phyloP scores from a whole-genome alignment of 2,329 filamentous ascomycete species.

The Exophiala aquamarina region DNA sequence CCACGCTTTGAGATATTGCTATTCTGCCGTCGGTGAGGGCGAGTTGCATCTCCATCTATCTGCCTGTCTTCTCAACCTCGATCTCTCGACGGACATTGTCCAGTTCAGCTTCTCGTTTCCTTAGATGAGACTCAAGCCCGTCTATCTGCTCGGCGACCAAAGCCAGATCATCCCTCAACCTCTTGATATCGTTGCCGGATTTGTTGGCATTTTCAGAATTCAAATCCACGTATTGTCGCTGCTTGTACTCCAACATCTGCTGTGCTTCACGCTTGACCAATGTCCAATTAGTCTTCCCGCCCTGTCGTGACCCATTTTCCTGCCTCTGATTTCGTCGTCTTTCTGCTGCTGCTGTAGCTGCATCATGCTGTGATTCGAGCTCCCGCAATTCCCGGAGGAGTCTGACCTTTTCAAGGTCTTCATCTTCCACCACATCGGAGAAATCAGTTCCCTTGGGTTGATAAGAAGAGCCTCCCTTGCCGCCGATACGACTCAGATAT shows the following conservation, averaged over 20 bases:
- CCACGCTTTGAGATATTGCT: too few relatives aligned
- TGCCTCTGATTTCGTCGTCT: constrained; percentile 50
- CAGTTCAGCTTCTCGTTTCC: constrained; percentile 71
- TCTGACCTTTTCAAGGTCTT: constrained; percentile 95
- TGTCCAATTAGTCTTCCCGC: constrained; percentile 66
- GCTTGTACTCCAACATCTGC: constrained; percentile 92
- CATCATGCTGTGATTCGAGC: constrained; percentile 81
- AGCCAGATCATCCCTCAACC: constrained; percentile 79
- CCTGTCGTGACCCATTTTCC: constrained; percentile 22
- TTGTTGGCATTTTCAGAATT: constrained; percentile 63
- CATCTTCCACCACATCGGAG: constrained; percentile 75
- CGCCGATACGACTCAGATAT: constrained; percentile 85
- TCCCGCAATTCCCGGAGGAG: constrained; percentile 90
- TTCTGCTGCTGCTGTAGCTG: constrained; percentile 73
- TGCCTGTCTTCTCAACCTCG: constrained; percentile 74
- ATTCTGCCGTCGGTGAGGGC: background rate
- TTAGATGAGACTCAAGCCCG: constrained; percentile 79
- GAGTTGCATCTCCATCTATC: too few relatives aligned
- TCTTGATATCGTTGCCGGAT: constrained; percentile 71
- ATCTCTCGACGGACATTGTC: constrained; percentile 77
- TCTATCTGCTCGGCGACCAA: constrained; percentile 94
- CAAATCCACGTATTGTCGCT: constrained; percentile 68
- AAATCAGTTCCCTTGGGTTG: constrained; percentile 81
- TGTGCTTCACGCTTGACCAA: constrained; percentile 93
- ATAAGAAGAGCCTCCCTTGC: constrained; percentile 73